Evolutionary conservation across 345 rosid genomes (phyloP), one percentile per base, ranked within the genome.

Genomic region (Salix suchowensis): DNA sequence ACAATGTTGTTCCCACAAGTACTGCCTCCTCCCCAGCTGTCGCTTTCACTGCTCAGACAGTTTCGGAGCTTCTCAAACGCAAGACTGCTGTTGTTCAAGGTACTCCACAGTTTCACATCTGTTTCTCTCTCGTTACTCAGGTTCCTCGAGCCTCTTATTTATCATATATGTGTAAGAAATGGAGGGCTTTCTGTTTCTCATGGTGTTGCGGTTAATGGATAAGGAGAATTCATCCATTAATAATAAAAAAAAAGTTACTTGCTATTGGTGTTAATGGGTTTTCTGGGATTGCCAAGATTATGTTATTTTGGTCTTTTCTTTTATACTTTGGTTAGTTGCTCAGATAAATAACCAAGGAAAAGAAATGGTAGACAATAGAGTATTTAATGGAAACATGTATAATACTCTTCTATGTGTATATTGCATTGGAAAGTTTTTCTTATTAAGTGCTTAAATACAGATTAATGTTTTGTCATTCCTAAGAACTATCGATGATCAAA

Each of bases 31-130:
- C 88, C 19, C 76, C 87, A 46, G 46, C 85, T 28, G 34, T 74
- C 74, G 36, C 76, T 75, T 61, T 86, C 46, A 71, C 84, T 24
- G 58, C 86, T n/a, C 81, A 66, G 18, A 42, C 91, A 4, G 93
- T 91, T 66, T 77, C 89, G 12, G 91, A 87, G 14, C 83, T 91
- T 75, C 94, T 92, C 74, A 91, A 85, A 76, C 90, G 87, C 72
- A 82, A 73, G 69, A 48, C 67, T n/a, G 50, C 70, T 28, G 37
- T 1, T 13, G 71, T 75, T 70, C 86, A 82, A 89, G 89, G 96
- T 94, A 81, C 13, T 24, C 16, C 1, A 15, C 65, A 37, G 4
- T 60, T 50, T 19, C 55, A 24, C 16, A 24, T 26, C 36, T 23
- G n/a, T 50, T 32, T 37, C 21, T 62, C 58, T 13, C 37, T 52